Base-by-base conservation (phyloP, 2,329 filamentous ascomycete species). In the Cytospora schulzeri region DNA sequence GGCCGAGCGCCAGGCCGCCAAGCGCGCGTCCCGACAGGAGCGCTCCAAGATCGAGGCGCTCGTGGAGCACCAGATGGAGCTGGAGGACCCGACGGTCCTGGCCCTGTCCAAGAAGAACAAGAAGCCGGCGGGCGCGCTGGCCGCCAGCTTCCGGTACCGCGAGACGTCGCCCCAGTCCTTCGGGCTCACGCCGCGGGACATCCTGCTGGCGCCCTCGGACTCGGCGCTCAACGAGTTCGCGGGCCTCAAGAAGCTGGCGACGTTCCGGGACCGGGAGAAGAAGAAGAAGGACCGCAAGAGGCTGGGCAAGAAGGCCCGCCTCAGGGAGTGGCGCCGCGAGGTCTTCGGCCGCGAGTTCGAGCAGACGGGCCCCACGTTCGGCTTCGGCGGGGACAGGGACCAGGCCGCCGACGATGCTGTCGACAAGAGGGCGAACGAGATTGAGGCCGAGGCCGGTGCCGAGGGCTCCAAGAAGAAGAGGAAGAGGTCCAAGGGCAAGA, bases 201-300 rank as follows among this genome's bases (percentile, higher is more conserved):
- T 99, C 71, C 85, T 99, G 38, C 84, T 89, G 74, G 92, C 96
- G 69, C 92, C 93, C 0, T 90, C 90, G 53, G 95, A 99, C 78
- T 81, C 87, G 55, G 88, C 89, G 61, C 86, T 99, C 69, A 99
- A 99, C 76, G 84, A 93, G 69, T 99, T 90, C 73, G 94, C 90
- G 6, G 94, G 95, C 8, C 81, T 99, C 72, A 99, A 99, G 84
- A 98, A 97, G 80, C 85, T 97, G 66, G 93, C 94, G 5, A 83
- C 91, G 6, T 99, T 95, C 81, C 86, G 95, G 63, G 93, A 97
- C 74, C 81, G 83, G 3, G 91, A 93, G 71, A 95, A 96, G 84
- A 98, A 98, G 83, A 84, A 85, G 70, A 91, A 89, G 72, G 95
- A 99, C 74, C 88, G 88, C 79, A 97, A 96, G 83, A 85, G 86